Conservation (phyloP, 805 yeast genomes). For the Geotrichum ghanense region DNA sequence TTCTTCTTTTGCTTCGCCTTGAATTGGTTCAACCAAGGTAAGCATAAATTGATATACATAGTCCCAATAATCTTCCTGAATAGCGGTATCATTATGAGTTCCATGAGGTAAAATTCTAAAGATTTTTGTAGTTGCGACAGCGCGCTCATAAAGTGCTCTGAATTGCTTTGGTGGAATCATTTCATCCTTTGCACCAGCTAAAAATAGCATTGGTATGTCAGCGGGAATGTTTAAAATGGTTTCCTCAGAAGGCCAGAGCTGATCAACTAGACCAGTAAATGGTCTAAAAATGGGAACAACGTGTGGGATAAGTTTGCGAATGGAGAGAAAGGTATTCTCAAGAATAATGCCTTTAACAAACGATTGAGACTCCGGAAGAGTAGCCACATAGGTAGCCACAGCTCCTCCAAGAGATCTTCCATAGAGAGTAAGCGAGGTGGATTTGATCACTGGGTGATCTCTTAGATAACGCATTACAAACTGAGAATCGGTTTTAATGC, state of each 20-base stretch:
- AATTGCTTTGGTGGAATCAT: constrained; percentile 85
- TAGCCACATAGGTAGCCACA: constrained; percentile 72
- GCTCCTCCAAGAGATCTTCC: constrained; percentile 96
- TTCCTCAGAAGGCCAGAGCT: constrained; percentile 71
- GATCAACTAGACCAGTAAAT: constrained; percentile 53
- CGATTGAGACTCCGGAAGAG: constrained; percentile 34
- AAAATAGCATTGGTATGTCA: constrained; percentile 52
- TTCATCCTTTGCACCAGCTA: constrained; percentile 73
- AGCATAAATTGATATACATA: constrained; percentile 43
- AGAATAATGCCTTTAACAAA: constrained; percentile 54
- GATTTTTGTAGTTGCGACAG: constrained; percentile 40
- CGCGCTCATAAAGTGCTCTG: constrained; percentile 42
- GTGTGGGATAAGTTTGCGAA: constrained; percentile 49
- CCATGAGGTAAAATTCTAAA: constrained; percentile 47
- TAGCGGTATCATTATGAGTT: constrained; percentile 74
- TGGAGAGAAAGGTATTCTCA: constrained; percentile 77
- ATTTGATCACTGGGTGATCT: constrained; percentile 39
- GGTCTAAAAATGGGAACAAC: constrained; percentile 57
- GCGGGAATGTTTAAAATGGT: constrained; percentile 41
- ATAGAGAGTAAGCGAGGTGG: constrained; percentile 52
- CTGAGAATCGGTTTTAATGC: constrained; percentile 74
- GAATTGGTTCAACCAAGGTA: neutral
- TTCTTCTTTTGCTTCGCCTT: neutral
- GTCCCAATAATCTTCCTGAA: constrained; percentile 71
- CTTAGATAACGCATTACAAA: constrained; percentile 50